Percentiles rank a stretch among this genome's conserved stretches.
Evolutionary conservation across 495 filamentous ascomycete genomes (phyloP).

Genomic region (Xylaria grammica): DNA sequence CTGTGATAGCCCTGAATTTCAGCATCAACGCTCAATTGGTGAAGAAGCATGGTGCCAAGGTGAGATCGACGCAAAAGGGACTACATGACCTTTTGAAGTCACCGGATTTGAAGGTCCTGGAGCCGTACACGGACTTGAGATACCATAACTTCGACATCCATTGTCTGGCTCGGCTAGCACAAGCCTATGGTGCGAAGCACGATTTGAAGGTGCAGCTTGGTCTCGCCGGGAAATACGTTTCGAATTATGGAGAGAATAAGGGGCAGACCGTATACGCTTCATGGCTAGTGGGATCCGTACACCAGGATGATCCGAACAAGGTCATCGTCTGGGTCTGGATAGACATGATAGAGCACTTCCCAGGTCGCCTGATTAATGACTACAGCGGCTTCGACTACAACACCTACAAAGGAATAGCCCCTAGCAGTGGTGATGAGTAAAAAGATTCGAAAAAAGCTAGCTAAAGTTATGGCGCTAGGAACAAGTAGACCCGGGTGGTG

Average conservation of each 20-base stretch:
- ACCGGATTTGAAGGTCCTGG: not conserved
- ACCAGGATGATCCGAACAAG: constrained; percentile 7
- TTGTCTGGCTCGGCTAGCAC: not conserved
- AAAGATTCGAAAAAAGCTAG: not conserved
- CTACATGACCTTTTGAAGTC: not conserved
- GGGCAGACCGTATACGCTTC: no score
- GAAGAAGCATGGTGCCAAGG: not conserved
- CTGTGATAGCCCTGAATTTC: not conserved
- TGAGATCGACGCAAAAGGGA: not conserved
- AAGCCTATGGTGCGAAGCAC: constrained; percentile 11
- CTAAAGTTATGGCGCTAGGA: no score
- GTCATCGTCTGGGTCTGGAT: constrained; percentile 11
- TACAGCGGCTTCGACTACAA: constrained; percentile 4
- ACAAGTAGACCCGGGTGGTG: no score
- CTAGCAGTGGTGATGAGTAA: no score
- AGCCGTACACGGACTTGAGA: not conserved
- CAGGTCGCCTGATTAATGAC: not conserved
- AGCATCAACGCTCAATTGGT: not conserved
- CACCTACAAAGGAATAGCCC: not conserved
- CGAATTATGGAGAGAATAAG: no score
- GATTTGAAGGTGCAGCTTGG: constrained; percentile 17
- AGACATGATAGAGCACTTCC: not conserved
- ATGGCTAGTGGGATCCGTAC: constrained; percentile 11
- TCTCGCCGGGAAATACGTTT: not conserved
- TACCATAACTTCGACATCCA: constrained; percentile 3